These are phyloP conservation scores for Exophiala bonariae DNA, from an alignment of 2,329 filamentous ascomycete species.

Conservation along the genomic window DNA sequence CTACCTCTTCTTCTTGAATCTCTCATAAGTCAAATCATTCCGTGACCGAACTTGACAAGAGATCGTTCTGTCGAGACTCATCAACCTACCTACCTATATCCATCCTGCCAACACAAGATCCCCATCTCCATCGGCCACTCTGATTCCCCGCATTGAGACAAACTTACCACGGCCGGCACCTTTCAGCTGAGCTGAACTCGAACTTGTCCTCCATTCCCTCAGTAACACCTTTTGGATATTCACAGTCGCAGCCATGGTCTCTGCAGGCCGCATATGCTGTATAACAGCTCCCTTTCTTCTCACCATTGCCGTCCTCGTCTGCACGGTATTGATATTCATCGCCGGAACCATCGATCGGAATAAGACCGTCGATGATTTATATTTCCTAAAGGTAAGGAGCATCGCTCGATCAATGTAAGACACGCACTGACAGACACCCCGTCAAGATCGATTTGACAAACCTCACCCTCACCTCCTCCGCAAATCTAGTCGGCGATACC, in stretches of 20 bases:
- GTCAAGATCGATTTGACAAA: conserved; percentile 59
- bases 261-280: conserved; percentile 77
- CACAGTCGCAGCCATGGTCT: conserved; percentile 55
- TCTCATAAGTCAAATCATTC: neutral
- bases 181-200: neutral
- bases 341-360: conserved; percentile 56
- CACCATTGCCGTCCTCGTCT: conserved; percentile 74
- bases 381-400: conserved; percentile 53
- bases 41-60: neutral
- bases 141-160: neutral
- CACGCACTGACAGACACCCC: neutral
- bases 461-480: conserved; percentile 53
- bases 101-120: neutral
- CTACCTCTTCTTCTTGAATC: too few relatives aligned
- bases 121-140: neutral
- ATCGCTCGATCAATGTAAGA: neutral
- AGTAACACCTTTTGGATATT: neutral
- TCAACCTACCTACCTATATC: neutral
- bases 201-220: neutral
- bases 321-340: conserved; percentile 59
- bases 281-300: conserved; percentile 84
- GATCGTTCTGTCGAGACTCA: too few relatives aligned
- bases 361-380: conserved; percentile 49
- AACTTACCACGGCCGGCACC: too few relatives aligned
- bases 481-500: conserved; percentile 32